Percentiles rank a stretch among this genome's conserved stretches.
These are phyloP conservation scores for Lactifluus subvellereus DNA, from an alignment of 768 basidiomycete species.

Conservation along the genomic window DNA sequence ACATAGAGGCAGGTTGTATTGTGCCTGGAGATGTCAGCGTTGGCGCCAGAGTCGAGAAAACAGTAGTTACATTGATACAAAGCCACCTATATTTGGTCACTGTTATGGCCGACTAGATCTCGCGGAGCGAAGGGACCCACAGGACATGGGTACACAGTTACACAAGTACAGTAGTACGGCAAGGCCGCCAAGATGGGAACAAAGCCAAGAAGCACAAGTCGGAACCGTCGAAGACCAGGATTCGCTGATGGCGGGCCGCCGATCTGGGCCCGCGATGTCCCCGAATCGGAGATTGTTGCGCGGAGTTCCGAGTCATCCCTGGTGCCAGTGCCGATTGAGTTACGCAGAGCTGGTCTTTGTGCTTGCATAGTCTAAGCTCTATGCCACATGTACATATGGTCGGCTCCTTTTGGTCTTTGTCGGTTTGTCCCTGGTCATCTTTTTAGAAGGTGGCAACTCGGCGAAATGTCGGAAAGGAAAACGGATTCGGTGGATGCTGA, in stretches of 20 bases:
- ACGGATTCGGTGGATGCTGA: not conserved
- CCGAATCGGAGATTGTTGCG: conserved; percentile 1
- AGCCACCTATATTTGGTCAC: not conserved
- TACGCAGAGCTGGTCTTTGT: not conserved
- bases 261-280: not conserved
- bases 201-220: not conserved
- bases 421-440: too few species aligned
- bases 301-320: not conserved
- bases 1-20: not conserved
- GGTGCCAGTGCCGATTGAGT: not conserved
- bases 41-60: not conserved
- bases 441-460: not conserved
- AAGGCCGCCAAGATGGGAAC: not conserved
- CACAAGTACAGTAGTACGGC: not conserved
- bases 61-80: not conserved
- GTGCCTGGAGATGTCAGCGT: conserved; percentile 16
- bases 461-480: not conserved
- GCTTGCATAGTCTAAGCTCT: not conserved
- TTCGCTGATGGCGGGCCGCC: not conserved
- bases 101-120: not conserved
- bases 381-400: too few species aligned
- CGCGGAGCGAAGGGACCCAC: not conserved
- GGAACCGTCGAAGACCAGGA: too few species aligned
- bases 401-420: not conserved
- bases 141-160: not conserved